Conservation (phyloP, 176 grass and related monocot species). For the Lolium rigidum region DNA sequence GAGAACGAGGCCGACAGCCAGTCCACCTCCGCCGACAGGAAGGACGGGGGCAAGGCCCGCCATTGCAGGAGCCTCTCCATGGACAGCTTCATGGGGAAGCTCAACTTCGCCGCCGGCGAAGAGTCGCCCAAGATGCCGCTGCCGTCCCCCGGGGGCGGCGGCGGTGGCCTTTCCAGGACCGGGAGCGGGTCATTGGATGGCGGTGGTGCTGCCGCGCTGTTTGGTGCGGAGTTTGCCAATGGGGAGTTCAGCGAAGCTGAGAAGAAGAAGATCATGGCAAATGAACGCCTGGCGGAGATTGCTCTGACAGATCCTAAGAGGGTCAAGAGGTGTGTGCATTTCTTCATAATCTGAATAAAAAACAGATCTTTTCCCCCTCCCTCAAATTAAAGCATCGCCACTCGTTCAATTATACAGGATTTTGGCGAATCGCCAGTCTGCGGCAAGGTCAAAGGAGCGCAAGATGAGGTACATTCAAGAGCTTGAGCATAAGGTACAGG, state of each 20-base stretch:
- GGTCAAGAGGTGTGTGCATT: conserved; percentile 86
- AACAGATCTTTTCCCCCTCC: too few relatives aligned
- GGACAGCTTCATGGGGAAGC: conserved; percentile 93
- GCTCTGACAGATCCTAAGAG: conserved; percentile 85
- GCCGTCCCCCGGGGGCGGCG: conserved; percentile 42
- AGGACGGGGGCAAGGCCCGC: conserved; percentile 64
- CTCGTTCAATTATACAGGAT: conserved; percentile 53
- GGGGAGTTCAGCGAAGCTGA: conserved; percentile 78
- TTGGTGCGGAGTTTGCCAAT: conserved; percentile 67
- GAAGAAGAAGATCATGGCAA: conserved; percentile 97
- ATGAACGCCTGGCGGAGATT: conserved; percentile 89
- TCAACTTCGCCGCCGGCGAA: conserved; percentile 66
- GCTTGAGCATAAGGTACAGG: conserved; percentile 90
- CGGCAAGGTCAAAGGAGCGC: conserved; percentile 92
- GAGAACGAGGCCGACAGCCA: conserved; percentile 86
- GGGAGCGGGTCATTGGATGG: conserved; percentile 69
- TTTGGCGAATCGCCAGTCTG: conserved; percentile 87
- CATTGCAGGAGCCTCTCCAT: conserved; percentile 90
- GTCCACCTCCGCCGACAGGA: conserved; percentile 45
- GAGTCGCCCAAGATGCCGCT: conserved; percentile 72
- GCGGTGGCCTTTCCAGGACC: conserved; percentile 49
- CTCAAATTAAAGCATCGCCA: conserved; percentile 5
- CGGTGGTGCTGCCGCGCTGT: conserved; percentile 53
- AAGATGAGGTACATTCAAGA: conserved; percentile 98
- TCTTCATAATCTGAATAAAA: too few relatives aligned